Percentiles rank a stretch among this genome's conserved stretches.
Evolutionary conservation across 208 protist genomes (phyloP).

Genomic region (Acanthamoeba pearcei): DNA sequence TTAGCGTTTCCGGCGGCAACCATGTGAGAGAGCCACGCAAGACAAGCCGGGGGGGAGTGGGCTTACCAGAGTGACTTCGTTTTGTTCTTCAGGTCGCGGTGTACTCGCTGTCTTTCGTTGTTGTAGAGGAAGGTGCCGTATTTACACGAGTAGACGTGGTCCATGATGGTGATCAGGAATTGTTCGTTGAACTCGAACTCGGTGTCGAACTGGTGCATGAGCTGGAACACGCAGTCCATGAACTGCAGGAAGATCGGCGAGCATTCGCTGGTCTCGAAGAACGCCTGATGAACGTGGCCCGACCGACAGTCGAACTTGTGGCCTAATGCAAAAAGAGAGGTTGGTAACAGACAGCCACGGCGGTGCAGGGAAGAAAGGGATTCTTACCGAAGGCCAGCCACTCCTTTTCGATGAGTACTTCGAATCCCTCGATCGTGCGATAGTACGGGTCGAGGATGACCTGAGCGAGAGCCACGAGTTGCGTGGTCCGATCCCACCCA

Average conservation of each 20-base stretch:
- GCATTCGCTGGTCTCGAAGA: conserved; percentile 71
- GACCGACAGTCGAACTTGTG: conserved; percentile 92
- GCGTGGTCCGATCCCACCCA: conserved; percentile 97
- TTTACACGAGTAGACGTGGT: conserved; percentile 82
- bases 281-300: conserved; percentile 63
- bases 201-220: conserved; percentile 75
- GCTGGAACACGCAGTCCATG: conserved; percentile 87
- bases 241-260: conserved; percentile 89
- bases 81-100: conserved; percentile 56
- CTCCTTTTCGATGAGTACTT: conserved; percentile 95
- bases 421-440: conserved; percentile 88
- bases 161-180: conserved; percentile 82
- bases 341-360: not conserved
- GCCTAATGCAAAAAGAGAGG: not conserved
- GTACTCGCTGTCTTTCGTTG: conserved; percentile 71
- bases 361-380: not conserved
- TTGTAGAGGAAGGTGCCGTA: conserved; percentile 80
- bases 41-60: no score
- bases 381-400: conserved; percentile 93
- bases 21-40: not conserved
- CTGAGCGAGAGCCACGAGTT: conserved; percentile 90
- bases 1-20: not conserved
- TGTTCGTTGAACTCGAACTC: conserved; percentile 87
- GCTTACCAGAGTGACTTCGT: conserved; percentile 70
- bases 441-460: conserved; percentile 96